Conservation (phyloP, 805 yeast genomes). For the Starmerella roubikii region DNA sequence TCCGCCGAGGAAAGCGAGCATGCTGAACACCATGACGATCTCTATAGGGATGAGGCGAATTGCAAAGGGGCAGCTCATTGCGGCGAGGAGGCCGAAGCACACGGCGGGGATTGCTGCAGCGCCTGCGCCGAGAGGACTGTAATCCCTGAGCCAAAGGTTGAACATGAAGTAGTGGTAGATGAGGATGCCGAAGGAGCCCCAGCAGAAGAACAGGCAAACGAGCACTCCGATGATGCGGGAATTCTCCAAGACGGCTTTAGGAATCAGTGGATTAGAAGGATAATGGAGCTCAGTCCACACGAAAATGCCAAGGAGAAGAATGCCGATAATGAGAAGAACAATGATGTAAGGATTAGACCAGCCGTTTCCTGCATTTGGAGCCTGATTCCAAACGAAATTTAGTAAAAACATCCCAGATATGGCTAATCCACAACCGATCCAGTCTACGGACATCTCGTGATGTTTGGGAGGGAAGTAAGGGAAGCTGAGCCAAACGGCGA, state of each 20-base stretch:
- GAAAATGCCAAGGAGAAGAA: constrained; percentile 34
- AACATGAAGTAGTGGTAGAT: constrained; percentile 47
- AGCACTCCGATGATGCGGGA: constrained; percentile 35
- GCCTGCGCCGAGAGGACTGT: constrained; percentile 35
- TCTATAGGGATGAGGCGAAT: constrained; percentile 39
- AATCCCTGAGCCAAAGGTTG: constrained; percentile 36
- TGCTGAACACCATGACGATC: constrained; percentile 36
- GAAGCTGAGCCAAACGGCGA: constrained; percentile 11
- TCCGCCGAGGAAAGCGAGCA: constrained; percentile 36
- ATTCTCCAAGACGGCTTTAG: constrained; percentile 7
- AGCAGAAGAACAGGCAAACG: constrained; percentile 43
- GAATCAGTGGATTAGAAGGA: constrained; percentile 52
- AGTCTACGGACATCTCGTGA: constrained; percentile 33
- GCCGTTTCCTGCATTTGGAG: constrained; percentile 48
- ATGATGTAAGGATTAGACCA: constrained; percentile 50
- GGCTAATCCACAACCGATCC: constrained; percentile 43
- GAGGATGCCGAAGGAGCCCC: constrained; percentile 76
- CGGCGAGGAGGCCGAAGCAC: constrained; percentile 45
- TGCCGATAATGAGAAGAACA: constrained; percentile 41
- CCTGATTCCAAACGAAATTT: constrained; percentile 64
- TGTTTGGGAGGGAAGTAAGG: constrained; percentile 17
- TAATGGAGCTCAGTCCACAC: constrained; percentile 30
- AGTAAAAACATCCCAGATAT: constrained; percentile 48
- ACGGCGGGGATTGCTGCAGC: constrained; percentile 35
- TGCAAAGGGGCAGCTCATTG: constrained; percentile 37